Percentiles rank a stretch among this genome's conserved stretches.
Evolutionary conservation across 208 protist species (phyloP).

Genomic region (Crithidia brevicula): DNA sequence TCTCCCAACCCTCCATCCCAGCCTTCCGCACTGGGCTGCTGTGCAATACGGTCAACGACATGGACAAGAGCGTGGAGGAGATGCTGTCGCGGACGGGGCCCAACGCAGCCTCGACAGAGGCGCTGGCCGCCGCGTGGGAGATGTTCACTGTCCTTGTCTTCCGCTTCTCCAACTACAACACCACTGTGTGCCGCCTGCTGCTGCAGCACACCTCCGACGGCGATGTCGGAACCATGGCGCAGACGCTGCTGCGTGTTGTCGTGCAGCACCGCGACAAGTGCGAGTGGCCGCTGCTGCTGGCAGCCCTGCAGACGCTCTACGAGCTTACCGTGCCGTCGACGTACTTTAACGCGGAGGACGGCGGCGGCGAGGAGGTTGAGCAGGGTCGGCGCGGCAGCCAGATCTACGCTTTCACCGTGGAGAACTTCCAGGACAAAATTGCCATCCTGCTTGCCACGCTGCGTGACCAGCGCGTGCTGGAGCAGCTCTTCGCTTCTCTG

Average conservation of each 20-base stretch:
- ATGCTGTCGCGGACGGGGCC: conserved; percentile 44
- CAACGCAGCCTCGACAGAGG: conserved; percentile 16
- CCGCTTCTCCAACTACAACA: conserved; percentile 78
- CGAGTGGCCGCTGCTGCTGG: conserved; percentile 80
- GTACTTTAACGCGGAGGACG: conserved; percentile 67
- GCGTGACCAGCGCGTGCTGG: conserved; percentile 48
- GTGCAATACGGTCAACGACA: conserved; percentile 55
- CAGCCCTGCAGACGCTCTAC: conserved; percentile 79
- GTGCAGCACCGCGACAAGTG: conserved; percentile 42
- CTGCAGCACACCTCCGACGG: conserved; percentile 72
- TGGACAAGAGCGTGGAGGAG: conserved; percentile 81
- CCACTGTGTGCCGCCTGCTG: conserved; percentile 57
- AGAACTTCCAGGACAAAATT: conserved; percentile 56
- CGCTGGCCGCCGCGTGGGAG: conserved; percentile 47
- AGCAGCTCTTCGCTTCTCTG: conserved; percentile 60
- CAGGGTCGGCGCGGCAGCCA: conserved; percentile 43
- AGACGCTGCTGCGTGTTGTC: conserved; percentile 55
- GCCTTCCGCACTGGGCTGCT: conserved; percentile 64
- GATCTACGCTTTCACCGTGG: conserved; percentile 69
- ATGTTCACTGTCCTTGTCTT: conserved; percentile 85
- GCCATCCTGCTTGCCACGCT: conserved; percentile 39
- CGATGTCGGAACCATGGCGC: conserved; percentile 40
- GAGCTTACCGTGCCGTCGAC: conserved; percentile 77
- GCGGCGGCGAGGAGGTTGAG: neutral
- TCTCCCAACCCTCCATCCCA: conserved; percentile 66